These are phyloP conservation scores for Aspergillus ostianus DNA, from an alignment of 495 filamentous ascomycete genomes.

Conservation along the genomic window DNA sequence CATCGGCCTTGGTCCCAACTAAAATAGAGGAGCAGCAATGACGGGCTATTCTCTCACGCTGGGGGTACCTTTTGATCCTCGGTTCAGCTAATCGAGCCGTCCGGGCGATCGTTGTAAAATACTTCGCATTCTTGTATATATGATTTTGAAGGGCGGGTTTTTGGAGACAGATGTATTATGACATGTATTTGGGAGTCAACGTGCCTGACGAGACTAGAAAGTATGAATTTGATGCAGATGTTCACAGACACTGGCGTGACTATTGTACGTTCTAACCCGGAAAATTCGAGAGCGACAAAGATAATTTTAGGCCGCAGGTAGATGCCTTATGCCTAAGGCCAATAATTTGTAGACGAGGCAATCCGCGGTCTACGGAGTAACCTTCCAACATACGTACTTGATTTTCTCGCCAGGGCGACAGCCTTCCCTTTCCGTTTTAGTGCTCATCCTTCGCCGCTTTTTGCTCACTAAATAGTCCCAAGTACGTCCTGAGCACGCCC, in stretches of 20 bases:
- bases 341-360: too few species aligned
- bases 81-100: neutral
- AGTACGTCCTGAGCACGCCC: too few species aligned
- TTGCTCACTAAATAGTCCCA: too few species aligned
- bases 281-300: too few species aligned
- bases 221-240: neutral
- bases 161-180: neutral
- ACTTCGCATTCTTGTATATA: slow-evolving; percentile 19
- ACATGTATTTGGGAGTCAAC: neutral
- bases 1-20: slow-evolving; percentile 51
- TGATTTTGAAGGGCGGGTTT: neutral
- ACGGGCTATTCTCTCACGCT: neutral
- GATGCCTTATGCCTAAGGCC: too few species aligned
- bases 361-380: too few species aligned
- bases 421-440: too few species aligned
- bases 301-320: too few species aligned
- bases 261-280: too few species aligned
- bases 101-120: slow-evolving; percentile 14
- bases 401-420: too few species aligned
- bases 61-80: neutral
- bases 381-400: too few species aligned
- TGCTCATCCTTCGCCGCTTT: too few species aligned
- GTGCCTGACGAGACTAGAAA: neutral
- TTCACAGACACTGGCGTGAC: neutral
- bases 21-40: neutral